Conservation (phyloP, 2,329 filamentous ascomycete genomes). For the Pyricularia sp. region DNA sequence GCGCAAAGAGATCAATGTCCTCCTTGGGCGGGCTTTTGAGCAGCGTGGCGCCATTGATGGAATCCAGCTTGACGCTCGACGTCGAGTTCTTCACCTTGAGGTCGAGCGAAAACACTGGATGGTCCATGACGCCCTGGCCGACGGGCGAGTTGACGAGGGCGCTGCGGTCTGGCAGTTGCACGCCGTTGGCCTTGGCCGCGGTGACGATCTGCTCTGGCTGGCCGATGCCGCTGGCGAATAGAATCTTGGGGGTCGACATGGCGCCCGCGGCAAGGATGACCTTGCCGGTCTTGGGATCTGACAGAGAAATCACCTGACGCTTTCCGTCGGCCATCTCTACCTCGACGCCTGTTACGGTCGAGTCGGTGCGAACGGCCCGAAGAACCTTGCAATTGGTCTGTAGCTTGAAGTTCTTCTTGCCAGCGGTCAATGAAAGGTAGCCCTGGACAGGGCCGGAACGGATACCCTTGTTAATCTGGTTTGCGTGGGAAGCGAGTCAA, state of each 20-base stretch:
- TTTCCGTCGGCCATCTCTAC: slow-evolving; percentile 10
- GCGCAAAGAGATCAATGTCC: slow-evolving; percentile 23
- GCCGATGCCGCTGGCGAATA: slow-evolving; percentile 11
- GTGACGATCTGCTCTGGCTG: slow-evolving; percentile 11
- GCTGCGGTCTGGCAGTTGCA: slow-evolving; percentile 13
- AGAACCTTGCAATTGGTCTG: slow-evolving; percentile 14
- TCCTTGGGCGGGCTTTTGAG: slow-evolving; percentile 19
- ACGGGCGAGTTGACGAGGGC: slow-evolving; percentile 18
- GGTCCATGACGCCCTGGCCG: slow-evolving; percentile 13
- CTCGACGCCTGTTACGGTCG: slow-evolving; percentile 14
- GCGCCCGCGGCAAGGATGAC: slow-evolving; percentile 15
- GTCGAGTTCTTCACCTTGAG: slow-evolving; percentile 10
- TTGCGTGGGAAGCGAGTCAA: not conserved
- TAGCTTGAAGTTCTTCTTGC: slow-evolving; percentile 15
- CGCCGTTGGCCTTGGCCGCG: slow-evolving; percentile 7
- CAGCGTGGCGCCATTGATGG: slow-evolving; percentile 9
- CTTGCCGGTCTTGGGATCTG: slow-evolving; percentile 11
- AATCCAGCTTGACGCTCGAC: slow-evolving; percentile 12
- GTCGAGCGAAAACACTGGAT: slow-evolving; percentile 16
- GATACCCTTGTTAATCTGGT: slow-evolving; percentile 8
- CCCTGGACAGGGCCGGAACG: slow-evolving; percentile 13
- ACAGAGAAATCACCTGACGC: slow-evolving; percentile 13
- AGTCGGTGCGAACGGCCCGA: slow-evolving; percentile 12
- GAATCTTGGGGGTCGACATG: slow-evolving; percentile 13
- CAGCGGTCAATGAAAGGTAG: slow-evolving; percentile 14